A percentile compares a stretch with the other conserved stretches of the same genome.
phyloP scores from a whole-genome alignment of 2,329 filamentous ascomycete species.

The Podosphaera aphanis region DNA sequence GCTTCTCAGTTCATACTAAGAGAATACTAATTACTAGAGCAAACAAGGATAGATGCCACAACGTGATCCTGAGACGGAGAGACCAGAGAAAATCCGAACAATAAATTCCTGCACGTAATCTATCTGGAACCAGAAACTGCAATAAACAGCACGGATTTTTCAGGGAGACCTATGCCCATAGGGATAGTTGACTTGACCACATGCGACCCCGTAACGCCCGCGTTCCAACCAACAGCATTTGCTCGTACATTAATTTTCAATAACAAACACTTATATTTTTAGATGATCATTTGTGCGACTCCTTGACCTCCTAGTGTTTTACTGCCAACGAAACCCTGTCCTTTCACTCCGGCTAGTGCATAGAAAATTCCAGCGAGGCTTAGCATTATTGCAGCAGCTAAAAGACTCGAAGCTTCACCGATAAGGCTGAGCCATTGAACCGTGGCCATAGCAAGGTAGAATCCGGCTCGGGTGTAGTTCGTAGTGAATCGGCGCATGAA shows the following conservation, averaged over 20 bases:
- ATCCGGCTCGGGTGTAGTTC: slow-evolving; percentile 84
- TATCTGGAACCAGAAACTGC: not conserved
- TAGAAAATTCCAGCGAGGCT: slow-evolving; percentile 63
- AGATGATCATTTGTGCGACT: slow-evolving; percentile 96
- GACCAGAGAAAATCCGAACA: no score
- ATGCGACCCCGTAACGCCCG: not conserved
- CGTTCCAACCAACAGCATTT: not conserved
- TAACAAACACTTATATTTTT: slow-evolving; percentile 15
- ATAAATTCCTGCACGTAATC: not conserved
- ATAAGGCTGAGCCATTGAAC: slow-evolving; percentile 70
- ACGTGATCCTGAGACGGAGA: no score
- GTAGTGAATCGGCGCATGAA: slow-evolving; percentile 83
- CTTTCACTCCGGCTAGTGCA: slow-evolving; percentile 51
- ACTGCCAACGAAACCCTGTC: slow-evolving; percentile 71
- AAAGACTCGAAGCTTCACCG: slow-evolving; percentile 40
- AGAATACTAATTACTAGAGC: no score
- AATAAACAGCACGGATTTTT: not conserved
- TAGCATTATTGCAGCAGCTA: slow-evolving; percentile 68
- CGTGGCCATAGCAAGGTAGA: slow-evolving; percentile 60
- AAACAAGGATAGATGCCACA: no score
- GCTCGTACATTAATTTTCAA: not conserved
- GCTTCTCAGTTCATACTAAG: no score
- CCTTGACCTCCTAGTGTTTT: slow-evolving; percentile 90
- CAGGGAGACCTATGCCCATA: not conserved
- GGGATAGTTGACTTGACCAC: not conserved